Evolutionary conservation across 78 protist genomes (phyloP).

Genomic region (Cavenderia fasciculata): DNA sequence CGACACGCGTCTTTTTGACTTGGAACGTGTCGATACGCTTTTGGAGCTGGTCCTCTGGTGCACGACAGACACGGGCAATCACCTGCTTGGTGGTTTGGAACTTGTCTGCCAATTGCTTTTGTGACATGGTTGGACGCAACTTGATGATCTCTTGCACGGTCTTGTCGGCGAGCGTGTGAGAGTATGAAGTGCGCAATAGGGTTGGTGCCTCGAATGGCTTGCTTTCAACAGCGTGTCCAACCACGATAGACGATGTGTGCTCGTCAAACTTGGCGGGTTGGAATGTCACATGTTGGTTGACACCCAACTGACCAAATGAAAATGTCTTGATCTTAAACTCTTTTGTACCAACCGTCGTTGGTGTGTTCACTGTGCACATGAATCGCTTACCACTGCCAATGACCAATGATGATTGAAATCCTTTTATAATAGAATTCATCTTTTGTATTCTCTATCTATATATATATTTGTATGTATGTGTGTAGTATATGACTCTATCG

Average conservation of each 20-base stretch:
- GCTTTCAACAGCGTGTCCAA: background rate
- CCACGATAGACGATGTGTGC: background rate
- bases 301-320: background rate
- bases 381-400: too few relatives aligned
- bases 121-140: background rate
- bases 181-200: too few relatives aligned
- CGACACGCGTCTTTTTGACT: background rate
- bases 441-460: too few relatives aligned
- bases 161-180: too few relatives aligned
- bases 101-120: slow-evolving; percentile 42
- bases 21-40: background rate
- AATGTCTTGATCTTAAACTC: too few relatives aligned
- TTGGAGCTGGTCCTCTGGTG: background rate
- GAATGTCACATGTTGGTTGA: slow-evolving; percentile 11
- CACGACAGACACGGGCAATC: background rate
- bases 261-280: too few relatives aligned
- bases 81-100: background rate
- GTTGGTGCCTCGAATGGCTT: slow-evolving; percentile 13
- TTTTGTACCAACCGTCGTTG: too few relatives aligned
- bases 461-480: too few relatives aligned
- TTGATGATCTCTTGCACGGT: slow-evolving; percentile 1
- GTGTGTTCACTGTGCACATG: too few relatives aligned
- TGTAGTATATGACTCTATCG: too few relatives aligned
- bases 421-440: too few relatives aligned
- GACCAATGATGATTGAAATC: too few relatives aligned